Base-by-base conservation (phyloP, 352 stramenopile species). In the Peronospora belbahrii region DNA sequence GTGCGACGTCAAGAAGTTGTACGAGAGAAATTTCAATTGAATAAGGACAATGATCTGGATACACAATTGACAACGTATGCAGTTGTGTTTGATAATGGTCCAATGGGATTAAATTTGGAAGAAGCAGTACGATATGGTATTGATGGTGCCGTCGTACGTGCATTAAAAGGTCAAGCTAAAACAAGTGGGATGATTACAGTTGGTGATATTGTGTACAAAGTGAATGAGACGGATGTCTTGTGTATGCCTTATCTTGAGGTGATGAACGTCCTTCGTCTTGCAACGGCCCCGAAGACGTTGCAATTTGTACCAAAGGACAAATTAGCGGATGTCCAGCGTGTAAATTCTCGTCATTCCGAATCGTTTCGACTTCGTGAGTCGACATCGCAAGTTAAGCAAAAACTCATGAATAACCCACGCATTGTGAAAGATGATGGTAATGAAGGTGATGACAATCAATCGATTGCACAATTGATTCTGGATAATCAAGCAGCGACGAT, bases 261-360 rank as follows among this genome's bases (percentile, higher is more conserved):
- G n/a, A 93, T 93, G 78, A 74, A 74, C 13, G 67, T 88, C 31
- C 63, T 89, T 35, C 77, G 78, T 4, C 71, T 74, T 23, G 82
- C 74, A 25, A 58, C 74, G 8, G 61, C 68, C 13, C 81, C 81
- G 7, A 88, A 85, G 47, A 92, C 77, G 9, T 50, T 92, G 35
- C 78, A 89, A 49, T 92, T 92, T 44, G 79, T 92, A 9, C 81
- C 81, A 1, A 89, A 92, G 42, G 81, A 88, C 42, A 89, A 89
- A 44, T 62, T 92, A 6, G 73, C 74, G 1, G 81, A 92, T 56
- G 77, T 92, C 24, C 81, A 92, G 49, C 78, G 75, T 22, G 73
- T 89, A 35, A 89, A 83, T 46, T 92, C 81, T 24, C 74, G 80
- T 6, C 71, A 89, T 50, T 89, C 77, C 13, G 76, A 86, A 53